Base-by-base conservation (phyloP, 192 early-diverging fungal genomes). In the Coemansia sp. region DNA sequence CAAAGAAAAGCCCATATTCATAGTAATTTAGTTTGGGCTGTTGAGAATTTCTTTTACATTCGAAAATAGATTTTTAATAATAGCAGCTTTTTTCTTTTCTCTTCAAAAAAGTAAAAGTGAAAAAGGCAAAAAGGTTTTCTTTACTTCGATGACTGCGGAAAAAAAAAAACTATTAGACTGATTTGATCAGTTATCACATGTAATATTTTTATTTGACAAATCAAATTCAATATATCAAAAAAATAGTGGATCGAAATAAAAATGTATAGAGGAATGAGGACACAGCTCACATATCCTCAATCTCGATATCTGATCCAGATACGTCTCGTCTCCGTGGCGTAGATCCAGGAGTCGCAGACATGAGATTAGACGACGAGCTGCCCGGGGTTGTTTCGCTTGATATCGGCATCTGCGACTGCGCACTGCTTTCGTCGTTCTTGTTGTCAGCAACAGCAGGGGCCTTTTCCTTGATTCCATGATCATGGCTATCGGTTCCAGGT, bases 261-360 rank as follows among this genome's bases (percentile, higher is more conserved):
- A 1, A 25, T 25, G 1, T 25, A 25, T n/a, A n/a, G n/a, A n/a
- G n/a, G n/a, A n/a, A n/a, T n/a, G 22, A 25, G 1, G 22, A 1
- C 22, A 0, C 22, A 25, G 22, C 22, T 25, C 49, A 79, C 49
- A 60, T 51, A 25, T 79, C 76, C 31, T 73, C 71, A 1, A 79
- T 79, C 38, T 79, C 76, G 0, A 79, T 67, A 56, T 79, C 76
- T 3, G 76, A 79, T 10, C 36, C 48, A 18, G 52, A 17, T 14
- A 20, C 59, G 22, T 40, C 59, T 4, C 42, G 59, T 60, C 59
- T 42, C 42, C 42, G 10, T 3, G 42, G 17, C 14, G 38, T 42
- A 30, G 52, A 25, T 30, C 28, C 52, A 7, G 52, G 57, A 7
- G 40, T 22, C 7, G 57, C 40, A 18, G 38, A 14, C 22, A n/a